Base-by-base conservation (phyloP, 2,329 filamentous ascomycete species). In the Colletotrichum acutatum region DNA sequence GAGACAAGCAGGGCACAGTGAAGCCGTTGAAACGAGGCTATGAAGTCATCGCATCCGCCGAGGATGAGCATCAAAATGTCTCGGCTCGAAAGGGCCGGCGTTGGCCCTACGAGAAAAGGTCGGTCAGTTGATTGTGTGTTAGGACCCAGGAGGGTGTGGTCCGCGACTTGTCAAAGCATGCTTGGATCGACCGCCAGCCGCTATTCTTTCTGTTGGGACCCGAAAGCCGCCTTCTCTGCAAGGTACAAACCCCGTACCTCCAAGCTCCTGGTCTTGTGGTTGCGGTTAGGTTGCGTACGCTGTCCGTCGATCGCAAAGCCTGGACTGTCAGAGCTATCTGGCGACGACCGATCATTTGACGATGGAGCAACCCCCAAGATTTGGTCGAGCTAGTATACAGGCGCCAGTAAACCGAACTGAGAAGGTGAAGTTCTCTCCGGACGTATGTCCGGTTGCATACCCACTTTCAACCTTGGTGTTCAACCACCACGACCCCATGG, bases 1-100 rank as follows among this genome's bases (percentile, higher is more conserved):
- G 71, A 30, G 71, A 37, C 60, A 28, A 69, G 53, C 66, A 71
- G 63, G 68, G 57, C 65, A 68, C 52, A 30, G 58, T 62, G 57
- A 12, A 70, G 59, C 66, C 49, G 60, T 72, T 72, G 66, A 71
- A 53, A 65, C 66, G 67, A 72, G 22, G 42, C 46, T 52, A 72
- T 72, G 71, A 72, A 72, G 71, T 72, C 71, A 72, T 70, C 70
- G 54, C 60, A 61, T 34, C 46, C 66, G 70, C 53, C 46, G 14
- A 26, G 22, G 54, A 52, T 16, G 49, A 71, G 66, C 32, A 65
- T 72, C 66, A 52, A 63, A 54, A 24, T 46, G 53, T 60, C 70
- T 69, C 66, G 49, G 59, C 24, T 63, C 30, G 56, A 49, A 49
- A 59, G 52, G 57, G 57, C 57, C 53, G 42, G 65, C 24, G 52